These are phyloP conservation scores for Hypomyces perniciosus DNA, from an alignment of 2,329 filamentous ascomycete genomes.

Conservation along the genomic window DNA sequence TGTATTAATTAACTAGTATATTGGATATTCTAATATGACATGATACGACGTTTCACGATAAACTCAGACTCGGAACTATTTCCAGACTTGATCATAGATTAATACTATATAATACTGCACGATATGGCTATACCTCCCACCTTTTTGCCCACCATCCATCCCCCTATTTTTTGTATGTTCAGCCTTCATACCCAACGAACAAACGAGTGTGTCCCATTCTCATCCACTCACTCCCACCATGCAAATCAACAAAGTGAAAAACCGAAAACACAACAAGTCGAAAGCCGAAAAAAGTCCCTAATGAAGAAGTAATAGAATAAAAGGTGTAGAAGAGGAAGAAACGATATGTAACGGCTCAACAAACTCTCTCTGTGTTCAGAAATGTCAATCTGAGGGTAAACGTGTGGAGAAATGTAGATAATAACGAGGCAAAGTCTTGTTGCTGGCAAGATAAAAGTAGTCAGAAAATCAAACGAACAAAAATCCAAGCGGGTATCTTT, in stretches of 20 bases:
- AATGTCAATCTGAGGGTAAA: constrained; percentile 21
- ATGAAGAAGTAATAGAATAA: constrained; percentile 2
- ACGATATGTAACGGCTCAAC: constrained; percentile 6
- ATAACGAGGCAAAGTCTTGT: not conserved
- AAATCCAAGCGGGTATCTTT: constrained; percentile 37
- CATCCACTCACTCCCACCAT: constrained; percentile 9
- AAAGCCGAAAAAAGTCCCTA: constrained; percentile 9
- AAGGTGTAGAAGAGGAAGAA: not conserved
- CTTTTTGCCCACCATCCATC: constrained; percentile 1
- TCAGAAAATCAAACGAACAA: constrained; percentile 16
- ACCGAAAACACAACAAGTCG: constrained; percentile 6
- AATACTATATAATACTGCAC: constrained; percentile 8
- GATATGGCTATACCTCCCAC: constrained; percentile 1
- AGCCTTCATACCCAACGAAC: not conserved
- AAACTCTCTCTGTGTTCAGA: not conserved
- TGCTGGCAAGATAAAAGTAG: not conserved
- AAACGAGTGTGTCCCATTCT: not conserved
- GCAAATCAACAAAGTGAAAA: constrained; percentile 18
- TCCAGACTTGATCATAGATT: constrained; percentile 3
- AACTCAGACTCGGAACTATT: not conserved
- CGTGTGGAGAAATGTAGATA: not conserved
- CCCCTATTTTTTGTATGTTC: not conserved
- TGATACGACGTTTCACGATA: not conserved
- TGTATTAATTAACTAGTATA: not conserved
- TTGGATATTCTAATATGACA: constrained; percentile 8